Evolutionary conservation across 352 stramenopile species (phyloP).

Genomic region (Thalassiosira sp.): DNA sequence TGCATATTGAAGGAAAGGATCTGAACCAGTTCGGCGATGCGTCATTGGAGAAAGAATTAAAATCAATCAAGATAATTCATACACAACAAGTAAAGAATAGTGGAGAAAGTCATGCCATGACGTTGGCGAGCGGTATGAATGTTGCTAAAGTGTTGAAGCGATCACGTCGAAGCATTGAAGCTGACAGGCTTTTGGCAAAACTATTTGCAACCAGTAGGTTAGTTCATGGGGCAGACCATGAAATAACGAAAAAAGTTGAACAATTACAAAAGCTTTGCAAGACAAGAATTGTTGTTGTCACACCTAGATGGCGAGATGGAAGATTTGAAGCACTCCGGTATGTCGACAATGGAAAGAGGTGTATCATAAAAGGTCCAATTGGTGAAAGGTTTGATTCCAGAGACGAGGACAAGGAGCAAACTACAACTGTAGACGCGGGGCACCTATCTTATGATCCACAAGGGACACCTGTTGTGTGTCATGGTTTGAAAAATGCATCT

Average conservation of each 20-base stretch:
- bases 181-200: background rate
- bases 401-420: background rate
- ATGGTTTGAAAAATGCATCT: slow-evolving; percentile 19
- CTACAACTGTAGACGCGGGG: background rate
- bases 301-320: background rate
- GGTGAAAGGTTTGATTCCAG: background rate
- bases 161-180: slow-evolving; percentile 1
- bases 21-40: no score
- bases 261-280: no score
- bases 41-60: no score
- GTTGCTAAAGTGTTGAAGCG: background rate
- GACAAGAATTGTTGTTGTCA: no score
- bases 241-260: background rate
- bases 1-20: no score
- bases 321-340: background rate
- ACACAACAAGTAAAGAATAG: no score
- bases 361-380: background rate
- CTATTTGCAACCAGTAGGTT: background rate
- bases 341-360: background rate
- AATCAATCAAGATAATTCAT: no score
- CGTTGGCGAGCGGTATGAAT: background rate
- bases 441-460: background rate
- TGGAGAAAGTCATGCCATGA: background rate
- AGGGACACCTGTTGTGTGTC: slow-evolving; percentile 20
- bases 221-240: background rate